phyloP scores from a whole-genome alignment of 2,329 filamentous ascomycete species.

The Diplodia mutila region DNA sequence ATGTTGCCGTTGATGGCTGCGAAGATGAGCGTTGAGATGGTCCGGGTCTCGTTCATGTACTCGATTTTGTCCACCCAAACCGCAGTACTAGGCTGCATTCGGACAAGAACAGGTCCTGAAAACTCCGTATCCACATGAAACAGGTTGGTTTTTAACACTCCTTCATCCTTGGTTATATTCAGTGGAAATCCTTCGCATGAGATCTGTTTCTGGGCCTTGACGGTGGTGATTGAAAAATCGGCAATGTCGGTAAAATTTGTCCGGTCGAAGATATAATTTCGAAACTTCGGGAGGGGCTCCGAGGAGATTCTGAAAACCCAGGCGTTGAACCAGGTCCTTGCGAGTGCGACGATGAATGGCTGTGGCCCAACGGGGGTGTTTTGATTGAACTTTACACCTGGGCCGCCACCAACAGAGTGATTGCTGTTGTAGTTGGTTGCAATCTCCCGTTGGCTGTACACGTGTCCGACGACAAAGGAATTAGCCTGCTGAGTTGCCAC shows the following conservation, averaged over 20 bases:
- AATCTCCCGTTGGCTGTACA: neutral
- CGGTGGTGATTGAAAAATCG: neutral
- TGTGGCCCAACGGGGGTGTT: neutral
- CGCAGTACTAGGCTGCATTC: too few relatives aligned
- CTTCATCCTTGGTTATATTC: neutral
- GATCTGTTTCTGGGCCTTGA: neutral
- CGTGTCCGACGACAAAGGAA: neutral
- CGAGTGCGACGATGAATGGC: neutral
- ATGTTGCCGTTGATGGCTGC: conserved; percentile 20
- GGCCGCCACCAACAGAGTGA: neutral
- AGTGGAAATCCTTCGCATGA: neutral
- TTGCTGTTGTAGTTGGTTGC: neutral
- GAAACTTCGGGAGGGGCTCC: neutral
- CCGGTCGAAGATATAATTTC: neutral
- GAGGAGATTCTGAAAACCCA: too few relatives aligned
- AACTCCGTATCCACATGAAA: too few relatives aligned
- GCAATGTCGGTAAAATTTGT: neutral
- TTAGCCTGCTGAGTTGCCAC: neutral
- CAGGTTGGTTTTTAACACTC: too few relatives aligned
- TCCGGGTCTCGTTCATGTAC: conserved; percentile 7
- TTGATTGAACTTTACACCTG: neutral
- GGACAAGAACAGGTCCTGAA: too few relatives aligned
- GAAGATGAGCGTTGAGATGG: conserved; percentile 14
- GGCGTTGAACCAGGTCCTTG: neutral
- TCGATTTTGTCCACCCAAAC: conserved; percentile 16